phyloP scores from a whole-genome alignment of 108 stramenopile genomes.

The Bacterosira constricta region DNA sequence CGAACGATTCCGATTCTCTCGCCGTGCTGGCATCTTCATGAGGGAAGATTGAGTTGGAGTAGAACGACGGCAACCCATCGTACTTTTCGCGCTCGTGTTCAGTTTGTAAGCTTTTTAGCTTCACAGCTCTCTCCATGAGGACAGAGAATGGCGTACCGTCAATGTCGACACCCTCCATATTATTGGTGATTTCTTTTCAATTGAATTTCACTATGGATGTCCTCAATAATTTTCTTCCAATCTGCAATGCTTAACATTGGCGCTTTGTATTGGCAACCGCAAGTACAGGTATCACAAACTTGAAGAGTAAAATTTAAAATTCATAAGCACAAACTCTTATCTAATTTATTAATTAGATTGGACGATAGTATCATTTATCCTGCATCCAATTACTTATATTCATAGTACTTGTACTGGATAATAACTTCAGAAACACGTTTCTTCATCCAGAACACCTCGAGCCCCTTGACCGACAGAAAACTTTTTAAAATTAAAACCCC shows the following conservation, averaged over 20 bases:
- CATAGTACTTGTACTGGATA: too few species aligned
- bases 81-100: slow-evolving; percentile 22
- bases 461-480: too few species aligned
- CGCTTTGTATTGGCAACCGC: too few species aligned
- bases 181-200: not conserved
- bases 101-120: slow-evolving; percentile 40
- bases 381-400: too few species aligned
- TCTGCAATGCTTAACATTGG: too few species aligned
- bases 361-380: too few species aligned
- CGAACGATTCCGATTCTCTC: slow-evolving; percentile 10
- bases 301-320: not conserved
- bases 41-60: slow-evolving; percentile 46
- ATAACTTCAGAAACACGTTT: too few species aligned
- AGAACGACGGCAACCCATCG: slow-evolving; percentile 43
- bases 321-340: too few species aligned
- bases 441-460: too few species aligned
- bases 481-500: too few species aligned
- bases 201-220: not conserved
- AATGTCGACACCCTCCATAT: slow-evolving; percentile 42
- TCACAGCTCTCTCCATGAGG: slow-evolving; percentile 58
- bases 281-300: not conserved
- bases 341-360: not conserved
- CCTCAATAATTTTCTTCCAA: too few species aligned
- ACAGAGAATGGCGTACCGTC: slow-evolving; percentile 55
- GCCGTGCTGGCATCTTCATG: slow-evolving; percentile 31